A percentile compares a stretch with the other conserved stretches of the same genome.
phyloP scores from a whole-genome alignment of 1,139 yeast genomes.

The Tardiomyces blankii region DNA sequence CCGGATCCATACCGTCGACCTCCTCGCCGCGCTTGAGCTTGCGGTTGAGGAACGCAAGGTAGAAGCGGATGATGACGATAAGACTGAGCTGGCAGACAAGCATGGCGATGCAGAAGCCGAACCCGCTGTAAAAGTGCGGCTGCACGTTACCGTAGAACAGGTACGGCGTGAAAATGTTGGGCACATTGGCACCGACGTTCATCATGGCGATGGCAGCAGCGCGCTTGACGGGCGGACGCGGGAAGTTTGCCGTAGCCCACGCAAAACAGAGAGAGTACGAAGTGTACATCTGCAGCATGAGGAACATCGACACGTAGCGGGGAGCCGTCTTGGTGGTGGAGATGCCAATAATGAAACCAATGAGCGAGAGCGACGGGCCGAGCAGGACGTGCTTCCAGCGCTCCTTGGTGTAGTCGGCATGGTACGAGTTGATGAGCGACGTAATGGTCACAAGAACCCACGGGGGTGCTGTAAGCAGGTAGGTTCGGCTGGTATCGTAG shows the following conservation, averaged over 20 bases:
- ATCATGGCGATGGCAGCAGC: constrained; percentile 28
- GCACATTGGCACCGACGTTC: constrained; percentile 19
- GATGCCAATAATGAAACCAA: constrained; percentile 43
- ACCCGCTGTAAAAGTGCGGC: constrained; percentile 19
- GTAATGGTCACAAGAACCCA: constrained; percentile 43
- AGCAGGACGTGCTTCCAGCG: constrained; percentile 40
- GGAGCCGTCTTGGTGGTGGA: constrained; percentile 47
- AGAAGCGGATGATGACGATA: constrained; percentile 10
- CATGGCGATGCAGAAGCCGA: constrained; percentile 15
- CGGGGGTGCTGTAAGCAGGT: constrained; percentile 48
- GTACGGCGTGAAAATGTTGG: constrained; percentile 18
- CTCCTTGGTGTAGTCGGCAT: constrained; percentile 45
- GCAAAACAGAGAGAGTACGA: constrained; percentile 44
- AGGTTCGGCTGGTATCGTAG: constrained; percentile 32
- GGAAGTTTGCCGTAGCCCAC: constrained; percentile 43
- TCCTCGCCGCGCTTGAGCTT: constrained; percentile 15
- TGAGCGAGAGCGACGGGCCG: constrained; percentile 36
- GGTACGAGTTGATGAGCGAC: constrained; percentile 44
- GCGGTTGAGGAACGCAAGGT: constrained; percentile 12
- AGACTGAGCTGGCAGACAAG: constrained; percentile 10
- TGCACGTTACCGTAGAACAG: constrained; percentile 10
- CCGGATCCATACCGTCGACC: constrained; percentile 19
- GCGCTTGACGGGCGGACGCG: constrained; percentile 43
- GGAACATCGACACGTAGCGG: constrained; percentile 49
- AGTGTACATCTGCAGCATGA: constrained; percentile 49